Conservation (phyloP, 176 grass and related monocot genomes). For the Areca catechu region DNA sequence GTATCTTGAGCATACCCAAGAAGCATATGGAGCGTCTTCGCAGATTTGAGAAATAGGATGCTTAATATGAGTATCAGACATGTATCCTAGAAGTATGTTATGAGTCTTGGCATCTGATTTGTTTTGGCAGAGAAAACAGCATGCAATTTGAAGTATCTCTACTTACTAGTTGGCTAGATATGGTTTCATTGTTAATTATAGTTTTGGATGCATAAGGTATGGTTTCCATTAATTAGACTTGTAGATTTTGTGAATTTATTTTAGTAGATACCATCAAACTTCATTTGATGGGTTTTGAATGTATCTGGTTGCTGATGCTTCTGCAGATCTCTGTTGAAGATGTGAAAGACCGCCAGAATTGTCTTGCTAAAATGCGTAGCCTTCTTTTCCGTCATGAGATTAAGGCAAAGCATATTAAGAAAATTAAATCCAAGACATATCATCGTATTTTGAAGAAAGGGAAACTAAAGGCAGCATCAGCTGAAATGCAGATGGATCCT, state of each 20-base stretch:
- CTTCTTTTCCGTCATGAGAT: conserved; percentile 90
- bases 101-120: too few relatives aligned
- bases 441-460: conserved; percentile 90
- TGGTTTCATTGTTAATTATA: too few relatives aligned
- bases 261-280: not conserved
- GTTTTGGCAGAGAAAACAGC: too few relatives aligned
- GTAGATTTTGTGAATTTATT: conserved; percentile 11
- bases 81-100: too few relatives aligned
- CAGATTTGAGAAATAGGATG: too few relatives aligned
- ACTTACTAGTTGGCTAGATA: too few relatives aligned
- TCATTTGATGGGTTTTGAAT: not conserved
- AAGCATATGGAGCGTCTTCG: too few relatives aligned
- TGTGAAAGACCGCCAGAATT: conserved; percentile 62
- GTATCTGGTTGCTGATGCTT: conserved; percentile 12
- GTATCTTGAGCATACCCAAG: too few relatives aligned
- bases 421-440: conserved; percentile 96
- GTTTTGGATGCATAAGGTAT: not conserved
- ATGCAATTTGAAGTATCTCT: too few relatives aligned
- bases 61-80: too few relatives aligned
- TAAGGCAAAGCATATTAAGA: conserved; percentile 90
- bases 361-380: conserved; percentile 94
- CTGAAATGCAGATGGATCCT: conserved; percentile 60
- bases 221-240: conserved; percentile 2
- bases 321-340: conserved; percentile 65
- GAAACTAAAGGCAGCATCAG: conserved; percentile 44